Base-by-base conservation (phyloP, 2,329 filamentous ascomycete species). In the Monosporascus sp. region DNA sequence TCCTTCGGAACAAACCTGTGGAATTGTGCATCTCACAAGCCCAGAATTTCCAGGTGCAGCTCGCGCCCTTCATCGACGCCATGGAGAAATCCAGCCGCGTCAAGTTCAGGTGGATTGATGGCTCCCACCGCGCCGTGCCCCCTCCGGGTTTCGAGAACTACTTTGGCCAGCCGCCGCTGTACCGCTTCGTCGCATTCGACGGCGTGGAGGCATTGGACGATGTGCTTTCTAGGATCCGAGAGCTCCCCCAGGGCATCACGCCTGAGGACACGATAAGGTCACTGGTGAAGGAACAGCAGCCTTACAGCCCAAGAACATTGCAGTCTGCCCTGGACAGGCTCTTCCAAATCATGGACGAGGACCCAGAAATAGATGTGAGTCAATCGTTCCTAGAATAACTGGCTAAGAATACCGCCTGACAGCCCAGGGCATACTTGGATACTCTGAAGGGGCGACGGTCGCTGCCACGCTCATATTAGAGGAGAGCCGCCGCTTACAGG, bases 361-460 rank as follows among this genome's bases (percentile, higher is more conserved):
- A 72, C 7, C 62, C 65, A 3, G 67, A 69, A 31, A 67, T 78
- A 51, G 71, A 74, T 48, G 76, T 26, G 26, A 26, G 26, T 26
- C 26, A 26, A 26, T 26, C 26, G 26, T 26, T 26, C 7, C 26
- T 26, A 26, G 26, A 26, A 26, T 26, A 26, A 26, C 26, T 26
- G 26, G 26, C 26, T 26, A 1, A 26, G 26, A 26, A 26, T 26
- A 26, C 6, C 26, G 26, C 26, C 26, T 26, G 26, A 26, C 26
- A 8, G 26, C 26, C 26, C 7, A 26, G 26, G 26, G 73, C 1
- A 69, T 79, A 19, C 66, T 79, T 37, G 76, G 76, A 1, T 79
- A 78, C 54, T 77, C 74, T 1, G 75, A 78, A 59, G 76, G 76
- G 11, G 74, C 76, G 1, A 70, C 70, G 1, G 71, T 78, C 48